These are phyloP conservation scores for Ochetophila trinervis DNA, from an alignment of 306 rosid genomes.

Conservation along the genomic window DNA sequence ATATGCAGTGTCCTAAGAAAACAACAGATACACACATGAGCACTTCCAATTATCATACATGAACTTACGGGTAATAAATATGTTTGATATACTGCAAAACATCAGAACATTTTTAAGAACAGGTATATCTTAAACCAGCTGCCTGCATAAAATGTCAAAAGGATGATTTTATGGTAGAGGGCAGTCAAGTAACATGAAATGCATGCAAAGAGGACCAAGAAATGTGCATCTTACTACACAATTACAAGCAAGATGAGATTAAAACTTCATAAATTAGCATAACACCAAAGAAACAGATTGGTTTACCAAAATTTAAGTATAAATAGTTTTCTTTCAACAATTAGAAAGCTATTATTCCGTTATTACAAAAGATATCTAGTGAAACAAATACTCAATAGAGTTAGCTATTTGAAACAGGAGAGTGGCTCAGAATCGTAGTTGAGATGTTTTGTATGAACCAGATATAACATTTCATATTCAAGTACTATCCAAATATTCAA, in stretches of 20 bases:
- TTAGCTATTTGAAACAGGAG: no score
- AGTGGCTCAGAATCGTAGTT: no score
- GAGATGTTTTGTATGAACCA: no score
- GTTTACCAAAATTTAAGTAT: background rate
- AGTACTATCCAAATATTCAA: no score
- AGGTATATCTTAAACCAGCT: slow-evolving; percentile 24
- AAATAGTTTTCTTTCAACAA: background rate
- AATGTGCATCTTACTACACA: background rate
- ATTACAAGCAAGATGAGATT: background rate
- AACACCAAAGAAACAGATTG: background rate
- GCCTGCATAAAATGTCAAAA: slow-evolving; percentile 27
- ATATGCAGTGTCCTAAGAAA: background rate
- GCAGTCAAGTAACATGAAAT: slow-evolving; percentile 1
- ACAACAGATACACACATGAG: background rate
- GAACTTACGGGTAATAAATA: slow-evolving; percentile 29
- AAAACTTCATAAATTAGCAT: background rate
- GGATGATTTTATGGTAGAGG: background rate
- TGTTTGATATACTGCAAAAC: slow-evolving; percentile 20
- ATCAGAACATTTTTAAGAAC: slow-evolving; percentile 24
- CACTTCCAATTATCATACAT: slow-evolving; percentile 6
- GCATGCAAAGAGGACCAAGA: background rate
- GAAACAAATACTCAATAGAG: no score
- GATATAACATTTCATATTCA: no score
- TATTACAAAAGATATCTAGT: background rate
- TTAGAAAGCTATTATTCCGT: background rate